A percentile compares a stretch with the other conserved stretches of the same genome.
phyloP scores from a whole-genome alignment of 2,329 filamentous ascomycete species.

The Trichoderma breve region DNA sequence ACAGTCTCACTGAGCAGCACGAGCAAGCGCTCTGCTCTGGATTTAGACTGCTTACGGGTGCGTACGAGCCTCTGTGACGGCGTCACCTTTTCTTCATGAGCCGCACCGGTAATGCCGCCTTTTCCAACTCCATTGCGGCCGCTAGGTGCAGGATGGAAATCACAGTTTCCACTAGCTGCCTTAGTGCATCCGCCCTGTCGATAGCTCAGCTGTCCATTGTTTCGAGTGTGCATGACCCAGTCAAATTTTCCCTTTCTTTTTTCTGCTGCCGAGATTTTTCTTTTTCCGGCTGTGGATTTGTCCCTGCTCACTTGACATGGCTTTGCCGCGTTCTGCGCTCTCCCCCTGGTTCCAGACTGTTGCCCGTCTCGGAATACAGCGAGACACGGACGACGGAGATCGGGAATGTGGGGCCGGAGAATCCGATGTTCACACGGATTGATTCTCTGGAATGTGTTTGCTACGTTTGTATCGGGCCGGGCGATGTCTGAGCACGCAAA shows the following conservation, averaged over 20 bases:
- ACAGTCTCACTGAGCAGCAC: not conserved
- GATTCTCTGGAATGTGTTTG: slow-evolving; percentile 4
- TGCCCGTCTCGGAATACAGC: slow-evolving; percentile 3
- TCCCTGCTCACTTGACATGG: not conserved
- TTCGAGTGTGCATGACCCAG: slow-evolving; percentile 14
- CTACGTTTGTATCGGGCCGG: not conserved
- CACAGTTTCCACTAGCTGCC: slow-evolving; percentile 12
- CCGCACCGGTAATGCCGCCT: slow-evolving; percentile 9
- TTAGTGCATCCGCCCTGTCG: slow-evolving; percentile 15
- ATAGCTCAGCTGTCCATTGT: slow-evolving; percentile 20
- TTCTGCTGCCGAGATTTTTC: not conserved
- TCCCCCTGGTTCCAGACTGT: not conserved
- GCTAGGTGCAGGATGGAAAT: slow-evolving; percentile 10
- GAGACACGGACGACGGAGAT: slow-evolving; percentile 6
- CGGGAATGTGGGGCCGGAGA: slow-evolving; percentile 20
- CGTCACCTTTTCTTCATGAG: not conserved
- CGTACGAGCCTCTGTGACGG: not conserved
- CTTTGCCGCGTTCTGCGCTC: slow-evolving; percentile 11
- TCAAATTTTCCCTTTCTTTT: not conserved
- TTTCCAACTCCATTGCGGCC: not conserved
- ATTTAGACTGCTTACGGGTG: slow-evolving; percentile 11
- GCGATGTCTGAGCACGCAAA: not conserved
- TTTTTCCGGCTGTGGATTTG: not conserved
- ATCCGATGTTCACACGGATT: slow-evolving; percentile 11
- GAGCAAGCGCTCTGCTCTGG: not conserved